Conservation (phyloP, 164 flowering plant species). For the Aristolochia contorta region DNA sequence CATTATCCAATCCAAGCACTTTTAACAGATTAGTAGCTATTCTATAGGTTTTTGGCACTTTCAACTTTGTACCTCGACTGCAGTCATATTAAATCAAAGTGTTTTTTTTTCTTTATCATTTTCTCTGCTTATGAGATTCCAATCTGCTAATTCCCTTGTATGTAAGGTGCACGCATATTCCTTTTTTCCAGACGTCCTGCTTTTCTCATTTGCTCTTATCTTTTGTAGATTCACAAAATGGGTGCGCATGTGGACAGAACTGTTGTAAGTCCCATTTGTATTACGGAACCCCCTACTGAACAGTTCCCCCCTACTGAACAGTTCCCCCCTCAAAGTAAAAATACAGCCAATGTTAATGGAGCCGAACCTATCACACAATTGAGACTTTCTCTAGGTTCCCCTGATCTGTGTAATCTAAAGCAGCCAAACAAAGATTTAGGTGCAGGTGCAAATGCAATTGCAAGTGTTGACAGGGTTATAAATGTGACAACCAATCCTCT, state of each 20-base stretch:
- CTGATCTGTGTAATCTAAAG: constrained; percentile 15
- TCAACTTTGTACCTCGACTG: too few species aligned
- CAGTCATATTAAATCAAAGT: background rate
- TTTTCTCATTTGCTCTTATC: background rate
- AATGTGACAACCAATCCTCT: constrained; percentile 32
- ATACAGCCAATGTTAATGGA: constrained; percentile 20
- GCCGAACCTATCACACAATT: constrained; percentile 18
- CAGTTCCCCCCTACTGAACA: constrained; percentile 8
- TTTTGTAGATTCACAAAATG: background rate
- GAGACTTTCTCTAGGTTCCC: constrained; percentile 22
- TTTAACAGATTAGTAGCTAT: background rate
- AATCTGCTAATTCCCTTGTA: background rate
- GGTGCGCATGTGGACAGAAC: constrained; percentile 8
- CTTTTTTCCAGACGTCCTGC: background rate
- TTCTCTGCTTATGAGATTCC: too few species aligned
- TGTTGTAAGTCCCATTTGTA: constrained; percentile 9
- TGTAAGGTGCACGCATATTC: background rate
- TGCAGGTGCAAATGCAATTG: constrained; percentile 96
- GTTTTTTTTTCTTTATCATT: background rate
- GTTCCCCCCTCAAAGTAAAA: constrained; percentile 19
- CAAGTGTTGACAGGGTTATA: constrained; percentile 30
- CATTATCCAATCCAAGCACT: background rate
- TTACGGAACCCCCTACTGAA: constrained; percentile 21
- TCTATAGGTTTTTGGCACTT: background rate
- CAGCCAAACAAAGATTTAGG: constrained; percentile 22